Percentiles rank a stretch among this genome's conserved stretches.
Evolutionary conservation across 2,329 filamentous ascomycete species (phyloP).

Genomic region (Daldinia sp.): DNA sequence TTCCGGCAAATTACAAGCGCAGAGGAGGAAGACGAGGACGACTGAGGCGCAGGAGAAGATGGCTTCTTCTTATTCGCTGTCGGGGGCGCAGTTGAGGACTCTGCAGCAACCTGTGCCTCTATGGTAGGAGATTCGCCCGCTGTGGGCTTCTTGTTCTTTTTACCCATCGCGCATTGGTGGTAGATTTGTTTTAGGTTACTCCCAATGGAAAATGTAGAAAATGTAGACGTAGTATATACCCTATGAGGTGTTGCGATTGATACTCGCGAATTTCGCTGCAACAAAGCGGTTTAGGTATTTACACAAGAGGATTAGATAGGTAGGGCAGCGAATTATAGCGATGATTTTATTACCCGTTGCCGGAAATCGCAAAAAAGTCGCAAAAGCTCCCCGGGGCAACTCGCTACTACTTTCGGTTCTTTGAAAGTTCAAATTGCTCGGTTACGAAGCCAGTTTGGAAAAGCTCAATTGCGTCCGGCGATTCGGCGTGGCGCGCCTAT

Average conservation of each 20-base stretch:
- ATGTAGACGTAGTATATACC: conserved; percentile 14
- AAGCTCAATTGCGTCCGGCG: conserved; percentile 39
- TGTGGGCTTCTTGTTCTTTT: conserved; percentile 59
- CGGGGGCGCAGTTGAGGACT: conserved; percentile 42
- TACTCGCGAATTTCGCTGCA: neutral
- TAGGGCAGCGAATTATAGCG: conserved; percentile 15
- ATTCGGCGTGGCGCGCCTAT: conserved; percentile 27
- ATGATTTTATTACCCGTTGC: conserved; percentile 17
- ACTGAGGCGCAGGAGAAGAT: conserved; percentile 34
- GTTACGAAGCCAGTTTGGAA: conserved; percentile 20
- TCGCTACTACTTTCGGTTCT: conserved; percentile 18
- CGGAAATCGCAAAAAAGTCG: conserved; percentile 10
- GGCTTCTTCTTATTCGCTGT: conserved; percentile 42
- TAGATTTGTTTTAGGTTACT: conserved; percentile 13
- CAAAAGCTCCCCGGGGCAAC: conserved; percentile 6
- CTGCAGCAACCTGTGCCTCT: conserved; percentile 43
- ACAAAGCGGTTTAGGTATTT: neutral
- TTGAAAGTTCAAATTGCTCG: conserved; percentile 12
- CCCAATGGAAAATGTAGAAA: conserved; percentile 3
- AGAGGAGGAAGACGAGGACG: conserved; percentile 57
- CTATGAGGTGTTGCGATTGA: conserved; percentile 17
- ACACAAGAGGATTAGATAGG: conserved; percentile 2
- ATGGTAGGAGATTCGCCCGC: conserved; percentile 47
- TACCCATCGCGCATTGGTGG: conserved; percentile 57
- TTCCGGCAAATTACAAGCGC: conserved; percentile 74